These are phyloP conservation scores for Epichloe baconii DNA, from an alignment of 2,329 filamentous ascomycete genomes.

Conservation along the genomic window DNA sequence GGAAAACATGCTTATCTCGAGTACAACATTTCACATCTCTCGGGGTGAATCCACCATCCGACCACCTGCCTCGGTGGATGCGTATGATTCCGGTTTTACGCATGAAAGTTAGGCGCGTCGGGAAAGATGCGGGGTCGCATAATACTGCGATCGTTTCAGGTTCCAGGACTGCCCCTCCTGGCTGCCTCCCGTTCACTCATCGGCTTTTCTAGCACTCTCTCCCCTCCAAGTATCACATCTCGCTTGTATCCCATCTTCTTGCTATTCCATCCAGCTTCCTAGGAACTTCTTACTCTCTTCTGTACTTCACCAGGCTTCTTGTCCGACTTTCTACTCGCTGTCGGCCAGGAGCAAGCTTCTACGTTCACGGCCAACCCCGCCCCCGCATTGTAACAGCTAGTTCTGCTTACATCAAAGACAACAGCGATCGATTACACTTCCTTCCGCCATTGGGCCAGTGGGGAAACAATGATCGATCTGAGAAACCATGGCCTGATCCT, in stretches of 20 bases:
- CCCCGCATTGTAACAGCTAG: background rate
- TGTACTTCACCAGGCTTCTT: background rate
- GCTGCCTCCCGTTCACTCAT: background rate
- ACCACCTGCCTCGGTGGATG: too few species aligned
- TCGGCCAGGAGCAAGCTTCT: background rate
- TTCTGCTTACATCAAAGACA: background rate
- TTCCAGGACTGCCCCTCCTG: slow-evolving; percentile 1
- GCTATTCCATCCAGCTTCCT: background rate
- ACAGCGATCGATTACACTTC: background rate
- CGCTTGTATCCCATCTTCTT: background rate
- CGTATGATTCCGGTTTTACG: too few species aligned
- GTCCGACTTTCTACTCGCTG: background rate
- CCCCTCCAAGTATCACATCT: background rate
- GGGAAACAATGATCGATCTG: slow-evolving; percentile 31
- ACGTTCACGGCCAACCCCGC: too few species aligned
- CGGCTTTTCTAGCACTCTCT: background rate
- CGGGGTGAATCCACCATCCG: too few species aligned
- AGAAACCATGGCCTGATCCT: slow-evolving; percentile 38
- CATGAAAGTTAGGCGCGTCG: too few species aligned
- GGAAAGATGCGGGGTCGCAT: too few species aligned
- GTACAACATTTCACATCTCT: too few species aligned
- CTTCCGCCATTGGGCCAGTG: background rate
- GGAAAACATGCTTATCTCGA: too few species aligned
- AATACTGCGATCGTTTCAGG: too few species aligned
- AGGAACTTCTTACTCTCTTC: background rate